Evolutionary conservation across 1,284 basidiomycete genomes (phyloP).

Genomic region (Schizophyllum amplum): DNA sequence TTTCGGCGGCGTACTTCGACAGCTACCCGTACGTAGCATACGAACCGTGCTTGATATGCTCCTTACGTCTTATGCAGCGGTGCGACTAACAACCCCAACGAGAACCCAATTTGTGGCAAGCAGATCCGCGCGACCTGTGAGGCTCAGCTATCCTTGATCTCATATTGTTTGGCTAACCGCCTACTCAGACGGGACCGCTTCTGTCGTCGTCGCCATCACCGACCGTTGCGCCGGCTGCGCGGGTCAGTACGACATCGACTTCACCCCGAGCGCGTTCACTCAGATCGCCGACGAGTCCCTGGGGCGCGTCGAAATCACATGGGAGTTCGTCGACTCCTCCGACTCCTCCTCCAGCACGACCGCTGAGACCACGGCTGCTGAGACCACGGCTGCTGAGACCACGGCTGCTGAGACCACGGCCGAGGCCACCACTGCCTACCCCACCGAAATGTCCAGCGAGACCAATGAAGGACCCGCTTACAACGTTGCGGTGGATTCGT

Average conservation of each 20-base stretch:
- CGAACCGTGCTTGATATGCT: not conserved
- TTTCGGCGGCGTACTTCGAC: slow-evolving; percentile 52
- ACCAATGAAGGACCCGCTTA: no score
- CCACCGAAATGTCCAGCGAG: no score
- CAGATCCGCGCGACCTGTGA: slow-evolving; percentile 38
- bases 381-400: no score
- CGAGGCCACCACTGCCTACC: no score
- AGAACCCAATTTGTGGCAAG: slow-evolving; percentile 53
- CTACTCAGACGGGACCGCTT: slow-evolving; percentile 42
- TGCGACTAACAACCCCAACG: slow-evolving; percentile 51
- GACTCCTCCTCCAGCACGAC: no score
- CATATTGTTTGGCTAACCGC: not conserved
- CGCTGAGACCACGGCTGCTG: no score
- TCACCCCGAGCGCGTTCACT: slow-evolving; percentile 49
- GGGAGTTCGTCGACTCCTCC: slow-evolving; percentile 22
- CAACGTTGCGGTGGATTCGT: no score
- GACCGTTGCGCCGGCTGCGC: slow-evolving; percentile 58
- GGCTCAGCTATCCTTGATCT: slow-evolving; percentile 12
- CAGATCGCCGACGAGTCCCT: slow-evolving; percentile 24
- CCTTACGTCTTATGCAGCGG: slow-evolving; percentile 28
- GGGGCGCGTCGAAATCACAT: slow-evolving; percentile 47
- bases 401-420: no score
- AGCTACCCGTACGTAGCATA: slow-evolving; percentile 43
- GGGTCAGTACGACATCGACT: slow-evolving; percentile 39
- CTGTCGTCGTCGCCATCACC: slow-evolving; percentile 38